These are phyloP conservation scores for Carallia brachiata DNA, from an alignment of 345 rosid species.

Conservation along the genomic window DNA sequence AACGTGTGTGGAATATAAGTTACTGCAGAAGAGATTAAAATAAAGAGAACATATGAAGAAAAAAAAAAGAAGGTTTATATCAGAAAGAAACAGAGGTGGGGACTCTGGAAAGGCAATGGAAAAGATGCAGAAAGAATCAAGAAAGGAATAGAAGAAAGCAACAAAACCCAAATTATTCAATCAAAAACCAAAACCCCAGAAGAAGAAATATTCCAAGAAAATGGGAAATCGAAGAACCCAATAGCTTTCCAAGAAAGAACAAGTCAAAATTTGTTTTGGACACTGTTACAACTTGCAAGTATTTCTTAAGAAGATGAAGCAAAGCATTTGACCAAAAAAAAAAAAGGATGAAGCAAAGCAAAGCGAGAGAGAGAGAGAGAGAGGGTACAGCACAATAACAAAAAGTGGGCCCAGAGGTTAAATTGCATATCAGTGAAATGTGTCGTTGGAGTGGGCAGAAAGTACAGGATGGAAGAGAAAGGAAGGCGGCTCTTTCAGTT, in stretches of 20 bases:
- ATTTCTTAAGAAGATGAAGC: conserved; percentile 3
- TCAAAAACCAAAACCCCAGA: background rate
- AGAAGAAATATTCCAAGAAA: background rate
- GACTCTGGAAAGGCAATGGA: background rate
- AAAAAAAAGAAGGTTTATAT: background rate
- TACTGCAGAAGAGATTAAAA: conserved; percentile 1
- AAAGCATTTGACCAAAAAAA: background rate
- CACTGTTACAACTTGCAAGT: conserved; percentile 1
- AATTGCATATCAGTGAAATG: background rate
- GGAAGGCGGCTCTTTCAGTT: too few relatives aligned
- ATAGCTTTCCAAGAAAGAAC: background rate
- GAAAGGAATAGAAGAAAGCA: conserved; percentile 39
- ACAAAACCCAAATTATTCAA: conserved; percentile 23
- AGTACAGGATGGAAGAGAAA: background rate
- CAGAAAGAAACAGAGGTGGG: conserved; percentile 16
- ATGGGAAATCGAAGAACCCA: background rate
- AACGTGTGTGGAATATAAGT: conserved; percentile 36
- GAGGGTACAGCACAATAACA: background rate
- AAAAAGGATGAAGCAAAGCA: background rate
- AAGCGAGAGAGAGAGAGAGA: background rate
- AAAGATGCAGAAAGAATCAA: conserved; percentile 34
- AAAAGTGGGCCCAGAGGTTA: background rate
- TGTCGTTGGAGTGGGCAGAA: background rate
- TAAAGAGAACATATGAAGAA: conserved; percentile 1
- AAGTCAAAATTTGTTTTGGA: background rate